Percentiles rank a stretch among this genome's conserved stretches.
Conservation (phyloP, 2,329 filamentous ascomycete genomes). For the Ceratocystis lukuohia region DNA sequence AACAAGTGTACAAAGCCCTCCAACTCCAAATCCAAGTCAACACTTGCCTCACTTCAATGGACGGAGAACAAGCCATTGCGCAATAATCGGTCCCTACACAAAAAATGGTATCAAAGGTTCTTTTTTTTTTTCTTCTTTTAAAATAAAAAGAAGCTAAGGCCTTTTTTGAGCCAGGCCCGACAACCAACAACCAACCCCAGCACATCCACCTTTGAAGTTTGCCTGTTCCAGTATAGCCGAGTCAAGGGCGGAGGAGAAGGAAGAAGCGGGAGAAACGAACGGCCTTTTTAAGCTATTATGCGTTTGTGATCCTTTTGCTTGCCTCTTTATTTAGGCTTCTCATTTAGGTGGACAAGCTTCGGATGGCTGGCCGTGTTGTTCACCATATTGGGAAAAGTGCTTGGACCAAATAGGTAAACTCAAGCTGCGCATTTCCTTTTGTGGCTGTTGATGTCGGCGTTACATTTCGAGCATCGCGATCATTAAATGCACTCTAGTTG, state of each 20-base stretch:
- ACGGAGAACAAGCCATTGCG: too few species aligned
- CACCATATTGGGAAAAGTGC: constrained; percentile 5
- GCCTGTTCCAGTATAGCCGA: constrained; percentile 4
- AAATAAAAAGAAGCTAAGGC: too few species aligned
- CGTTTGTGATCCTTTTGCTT: neutral
- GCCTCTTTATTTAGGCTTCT: neutral
- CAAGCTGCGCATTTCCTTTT: neutral
- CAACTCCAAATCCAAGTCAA: too few species aligned
- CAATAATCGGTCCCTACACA: too few species aligned
- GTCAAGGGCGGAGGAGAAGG: neutral
- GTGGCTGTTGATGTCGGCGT: neutral
- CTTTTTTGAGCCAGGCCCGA: too few species aligned
- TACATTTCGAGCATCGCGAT: neutral
- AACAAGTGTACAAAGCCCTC: too few species aligned
- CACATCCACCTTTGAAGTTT: neutral
- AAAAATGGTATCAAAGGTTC: too few species aligned
- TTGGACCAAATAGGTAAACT: constrained; percentile 2
- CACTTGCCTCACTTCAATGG: too few species aligned
- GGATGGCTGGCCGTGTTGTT: neutral
- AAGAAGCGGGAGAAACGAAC: neutral
- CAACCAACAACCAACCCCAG: neutral
- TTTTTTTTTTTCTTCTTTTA: too few species aligned
- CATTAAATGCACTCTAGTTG: neutral
- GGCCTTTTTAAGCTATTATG: neutral
- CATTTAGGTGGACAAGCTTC: neutral